These are phyloP conservation scores for Phytophthora foliorum DNA, from an alignment of 352 stramenopile genomes.

Conservation along the genomic window DNA sequence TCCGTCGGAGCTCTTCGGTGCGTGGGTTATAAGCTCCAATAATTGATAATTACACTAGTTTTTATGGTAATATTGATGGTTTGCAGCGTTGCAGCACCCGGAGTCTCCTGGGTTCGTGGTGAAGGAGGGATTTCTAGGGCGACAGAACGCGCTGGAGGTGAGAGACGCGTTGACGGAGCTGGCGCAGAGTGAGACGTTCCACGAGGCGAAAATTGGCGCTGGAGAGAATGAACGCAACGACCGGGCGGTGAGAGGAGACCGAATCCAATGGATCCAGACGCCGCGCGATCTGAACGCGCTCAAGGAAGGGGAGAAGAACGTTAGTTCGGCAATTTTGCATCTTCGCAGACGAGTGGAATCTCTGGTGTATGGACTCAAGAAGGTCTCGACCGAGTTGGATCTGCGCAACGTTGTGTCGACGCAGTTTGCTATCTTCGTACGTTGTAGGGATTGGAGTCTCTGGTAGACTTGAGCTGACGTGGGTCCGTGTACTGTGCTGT, in stretches of 20 bases:
- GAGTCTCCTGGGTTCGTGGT: constrained; percentile 67
- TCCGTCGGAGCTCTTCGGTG: constrained; percentile 73
- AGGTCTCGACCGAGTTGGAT: constrained; percentile 55
- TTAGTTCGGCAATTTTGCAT: constrained; percentile 49
- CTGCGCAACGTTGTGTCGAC: constrained; percentile 77
- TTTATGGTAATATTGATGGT: neutral
- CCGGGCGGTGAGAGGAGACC: constrained; percentile 60
- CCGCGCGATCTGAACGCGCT: constrained; percentile 41
- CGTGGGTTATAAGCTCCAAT: constrained; percentile 2
- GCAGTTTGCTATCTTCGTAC: constrained; percentile 82
- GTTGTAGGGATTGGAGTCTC: constrained; percentile 15
- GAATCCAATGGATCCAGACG: constrained; percentile 73
- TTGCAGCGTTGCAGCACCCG: constrained; percentile 52
- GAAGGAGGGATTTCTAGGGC: constrained; percentile 59
- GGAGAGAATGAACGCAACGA: constrained; percentile 55
- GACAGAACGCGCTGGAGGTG: constrained; percentile 39
- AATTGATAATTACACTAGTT: neutral
- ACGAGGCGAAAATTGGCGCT: constrained; percentile 59
- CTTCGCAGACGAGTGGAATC: constrained; percentile 62
- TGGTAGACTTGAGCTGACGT: constrained; percentile 8
- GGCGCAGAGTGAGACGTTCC: constrained; percentile 41
- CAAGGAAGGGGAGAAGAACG: constrained; percentile 20
- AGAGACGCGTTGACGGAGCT: constrained; percentile 51
- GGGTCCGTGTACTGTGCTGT: constrained; percentile 1
- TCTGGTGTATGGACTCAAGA: constrained; percentile 66